Base-by-base conservation (phyloP, 2,329 filamentous ascomycete species). In the Pseudogymnoascus pannorum region DNA sequence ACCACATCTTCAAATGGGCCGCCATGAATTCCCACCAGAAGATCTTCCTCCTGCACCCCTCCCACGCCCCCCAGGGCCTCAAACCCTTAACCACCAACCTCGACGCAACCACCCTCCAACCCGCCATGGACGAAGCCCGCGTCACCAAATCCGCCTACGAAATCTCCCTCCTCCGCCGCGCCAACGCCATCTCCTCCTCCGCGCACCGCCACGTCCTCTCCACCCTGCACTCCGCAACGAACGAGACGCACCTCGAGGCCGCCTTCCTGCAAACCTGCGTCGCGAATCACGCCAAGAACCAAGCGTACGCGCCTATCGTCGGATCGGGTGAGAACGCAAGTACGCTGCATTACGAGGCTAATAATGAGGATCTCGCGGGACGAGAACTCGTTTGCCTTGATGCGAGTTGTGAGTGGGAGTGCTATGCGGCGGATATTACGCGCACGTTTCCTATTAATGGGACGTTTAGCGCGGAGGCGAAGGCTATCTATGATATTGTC, bases 371-470 rank as follows among this genome's bases (percentile, higher is more conserved):
- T 1, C 81, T 97, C 16, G 76, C 76, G 2, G 85, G 87, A 24
- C 82, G 87, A 62, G 85, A 92, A 69, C 80, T 92, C 29, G 77
- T 97, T 31, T 86, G 95, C 18, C 78, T 99, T 4, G 93, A 99
- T 72, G 92, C 93, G 1, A 92, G 91, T 2, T 88, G 87, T 66
- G 93, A 97, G 74, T 96, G 86, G 75, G 77, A 86, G 57, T 87
- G 88, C 67, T 97, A 99, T 72, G 91, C 91, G 29, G 89, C 88
- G 62, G 93, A 97, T 73, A 86, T 97, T 26, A 97, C 94, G 0
- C 85, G 93, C 36, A 94, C 92, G 0, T 85, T 97, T 66, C 93
- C 93, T 4, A 76, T 97, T 20, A 82, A 81, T 12, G 89, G 89
- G 5, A 76, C 76, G 0, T 96, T 91, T 67, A 83, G 84, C 0